Percentiles rank a stretch among this genome's conserved stretches.
Conservation (phyloP, 257 asterid species). For the Rauvolfia tetraphylla region DNA sequence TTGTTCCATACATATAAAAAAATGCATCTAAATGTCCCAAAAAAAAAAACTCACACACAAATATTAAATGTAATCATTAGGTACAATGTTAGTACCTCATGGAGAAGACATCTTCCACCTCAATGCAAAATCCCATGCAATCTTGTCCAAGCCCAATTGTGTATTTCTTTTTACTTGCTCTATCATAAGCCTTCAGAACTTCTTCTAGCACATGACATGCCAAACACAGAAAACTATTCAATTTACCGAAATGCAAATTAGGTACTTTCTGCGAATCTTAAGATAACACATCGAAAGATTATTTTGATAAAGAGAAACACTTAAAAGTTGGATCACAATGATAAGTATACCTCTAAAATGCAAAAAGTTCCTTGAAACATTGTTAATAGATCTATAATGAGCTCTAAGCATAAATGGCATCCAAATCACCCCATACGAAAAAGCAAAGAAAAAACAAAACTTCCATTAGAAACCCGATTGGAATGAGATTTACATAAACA, state of each 20-base stretch:
- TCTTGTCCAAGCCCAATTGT: constrained; percentile 99
- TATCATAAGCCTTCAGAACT: constrained; percentile 89
- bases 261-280: constrained; percentile 2
- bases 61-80: constrained; percentile 5
- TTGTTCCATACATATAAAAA: too few relatives aligned
- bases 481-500: background rate
- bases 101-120: constrained; percentile 97
- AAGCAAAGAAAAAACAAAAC: background rate
- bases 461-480: background rate
- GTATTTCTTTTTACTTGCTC: constrained; percentile 98
- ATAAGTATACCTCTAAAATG: background rate
- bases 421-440: too few relatives aligned
- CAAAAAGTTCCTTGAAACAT: background rate
- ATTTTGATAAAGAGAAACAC: background rate
- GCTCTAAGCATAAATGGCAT: too few relatives aligned
- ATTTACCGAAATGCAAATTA: constrained; percentile 13
- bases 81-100: constrained; percentile 61
- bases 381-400: background rate
- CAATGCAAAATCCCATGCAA: constrained; percentile 95
- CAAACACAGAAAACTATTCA: background rate
- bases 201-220: constrained; percentile 52
- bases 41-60: too few relatives aligned
- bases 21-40: too few relatives aligned
- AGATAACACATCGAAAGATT: background rate
- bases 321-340: background rate